Conservation (phyloP, 1,284 basidiomycete species). For the Exobasidium rhododendri region DNA sequence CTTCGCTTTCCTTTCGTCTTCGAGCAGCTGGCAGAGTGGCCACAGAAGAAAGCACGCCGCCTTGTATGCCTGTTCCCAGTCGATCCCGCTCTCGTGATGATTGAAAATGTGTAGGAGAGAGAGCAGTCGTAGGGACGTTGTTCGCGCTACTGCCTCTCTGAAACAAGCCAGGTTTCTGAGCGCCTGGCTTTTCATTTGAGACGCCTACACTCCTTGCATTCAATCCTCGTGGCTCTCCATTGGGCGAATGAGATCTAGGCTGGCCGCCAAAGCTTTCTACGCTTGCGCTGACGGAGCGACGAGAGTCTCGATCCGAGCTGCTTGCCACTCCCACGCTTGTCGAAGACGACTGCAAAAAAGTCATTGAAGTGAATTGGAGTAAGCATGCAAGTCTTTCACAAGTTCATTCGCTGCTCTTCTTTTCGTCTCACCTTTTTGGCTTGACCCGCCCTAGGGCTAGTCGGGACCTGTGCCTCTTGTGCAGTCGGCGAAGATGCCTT, state of each 20-base stretch:
- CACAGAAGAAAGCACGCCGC: conserved; percentile 40
- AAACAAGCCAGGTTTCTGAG: conserved; percentile 39
- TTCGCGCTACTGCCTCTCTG: conserved; percentile 32
- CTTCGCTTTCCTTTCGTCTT: conserved; percentile 40
- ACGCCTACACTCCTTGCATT: conserved; percentile 29
- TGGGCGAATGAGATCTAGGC: conserved; percentile 9
- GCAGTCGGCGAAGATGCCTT: conserved; percentile 11
- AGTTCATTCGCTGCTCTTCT: no score
- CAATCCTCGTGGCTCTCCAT: conserved; percentile 32
- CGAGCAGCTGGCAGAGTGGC: conserved; percentile 27
- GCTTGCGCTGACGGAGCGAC: conserved; percentile 1
- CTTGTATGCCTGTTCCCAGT: conserved; percentile 37
- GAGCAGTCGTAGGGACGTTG: conserved; percentile 17
- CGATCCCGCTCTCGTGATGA: conserved; percentile 25
- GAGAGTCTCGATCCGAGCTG: neutral
- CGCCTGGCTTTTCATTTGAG: conserved; percentile 26
- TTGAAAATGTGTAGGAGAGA: conserved; percentile 27
- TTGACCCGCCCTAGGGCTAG: neutral
- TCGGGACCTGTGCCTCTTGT: neutral
- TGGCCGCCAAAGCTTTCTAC: conserved; percentile 24
- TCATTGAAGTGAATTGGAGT: neutral
- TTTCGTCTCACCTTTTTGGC: neutral
- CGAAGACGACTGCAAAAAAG: neutral
- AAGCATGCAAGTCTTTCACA: conserved; percentile 9
- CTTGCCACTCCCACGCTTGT: neutral